Evolutionary conservation across 1,284 basidiomycete genomes (phyloP).

Genomic region (Ceratobasidium papillatum): DNA sequence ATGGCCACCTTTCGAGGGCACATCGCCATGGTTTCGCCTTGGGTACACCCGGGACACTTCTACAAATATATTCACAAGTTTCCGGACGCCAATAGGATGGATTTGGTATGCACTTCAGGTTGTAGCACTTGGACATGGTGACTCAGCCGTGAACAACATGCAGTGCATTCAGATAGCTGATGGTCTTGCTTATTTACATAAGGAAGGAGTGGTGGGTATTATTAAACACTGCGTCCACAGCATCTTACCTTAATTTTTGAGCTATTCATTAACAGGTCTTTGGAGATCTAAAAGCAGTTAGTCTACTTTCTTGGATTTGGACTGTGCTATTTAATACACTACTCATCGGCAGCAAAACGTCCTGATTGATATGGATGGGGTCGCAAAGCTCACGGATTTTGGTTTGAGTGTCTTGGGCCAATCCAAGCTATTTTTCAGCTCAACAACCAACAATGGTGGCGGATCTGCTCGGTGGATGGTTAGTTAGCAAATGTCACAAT

Average conservation of each 20-base stretch:
- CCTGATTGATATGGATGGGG: neutral
- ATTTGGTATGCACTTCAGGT: neutral
- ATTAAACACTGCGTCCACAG: neutral
- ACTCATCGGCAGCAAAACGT: neutral
- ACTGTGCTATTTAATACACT: neutral
- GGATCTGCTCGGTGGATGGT: slow-evolving; percentile 2
- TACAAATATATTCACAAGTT: neutral
- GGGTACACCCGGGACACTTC: neutral
- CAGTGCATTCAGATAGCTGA: neutral
- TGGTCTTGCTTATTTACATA: neutral
- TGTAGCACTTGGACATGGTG: neutral
- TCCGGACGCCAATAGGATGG: neutral
- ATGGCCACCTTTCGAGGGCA: neutral
- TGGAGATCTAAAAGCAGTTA: neutral
- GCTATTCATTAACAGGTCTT: neutral
- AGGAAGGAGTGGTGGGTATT: neutral
- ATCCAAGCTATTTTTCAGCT: neutral
- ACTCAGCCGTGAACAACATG: neutral
- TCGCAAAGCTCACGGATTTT: slow-evolving; percentile 1
- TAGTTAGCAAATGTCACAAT: too few species aligned
- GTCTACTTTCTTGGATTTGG: neutral
- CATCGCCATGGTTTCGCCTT: neutral
- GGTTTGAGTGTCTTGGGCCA: neutral
- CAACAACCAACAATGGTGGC: neutral
- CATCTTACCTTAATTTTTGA: neutral